Percentiles rank a stretch among this genome's conserved stretches.
phyloP scores from a whole-genome alignment of 2,329 filamentous ascomycete genomes.

The Fusarium sp. region DNA sequence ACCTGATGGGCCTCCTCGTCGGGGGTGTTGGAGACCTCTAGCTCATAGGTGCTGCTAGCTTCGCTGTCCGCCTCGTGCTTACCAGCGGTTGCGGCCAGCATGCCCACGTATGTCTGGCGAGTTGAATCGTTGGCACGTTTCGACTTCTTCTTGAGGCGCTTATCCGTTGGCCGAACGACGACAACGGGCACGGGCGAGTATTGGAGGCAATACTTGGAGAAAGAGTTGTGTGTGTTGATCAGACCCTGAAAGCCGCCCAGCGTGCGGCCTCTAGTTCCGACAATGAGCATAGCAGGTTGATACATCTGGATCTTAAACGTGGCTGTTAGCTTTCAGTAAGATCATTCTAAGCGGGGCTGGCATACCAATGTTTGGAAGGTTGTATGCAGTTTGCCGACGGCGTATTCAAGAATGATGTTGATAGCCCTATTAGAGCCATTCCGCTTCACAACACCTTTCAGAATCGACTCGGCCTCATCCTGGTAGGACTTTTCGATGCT shows the following conservation, averaged over 20 bases:
- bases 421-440: slow-evolving; percentile 85
- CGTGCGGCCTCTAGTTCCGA: slow-evolving; percentile 87
- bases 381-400: slow-evolving; percentile 88
- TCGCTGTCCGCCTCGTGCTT: slow-evolving; percentile 70
- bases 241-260: slow-evolving; percentile 88
- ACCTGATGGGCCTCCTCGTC: slow-evolving; percentile 75
- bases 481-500: slow-evolving; percentile 78
- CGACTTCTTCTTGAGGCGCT: slow-evolving; percentile 88
- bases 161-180: slow-evolving; percentile 87
- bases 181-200: slow-evolving; percentile 94
- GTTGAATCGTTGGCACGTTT: slow-evolving; percentile 84
- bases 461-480: slow-evolving; percentile 78
- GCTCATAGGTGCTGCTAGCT: slow-evolving; percentile 63
- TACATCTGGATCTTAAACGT: slow-evolving; percentile 83
- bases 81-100: slow-evolving; percentile 74
- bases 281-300: slow-evolving; percentile 90
- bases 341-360: not conserved
- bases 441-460: slow-evolving; percentile 82
- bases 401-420: slow-evolving; percentile 86
- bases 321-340: slow-evolving; percentile 7
- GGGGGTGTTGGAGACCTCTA: slow-evolving; percentile 65
- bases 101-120: slow-evolving; percentile 81
- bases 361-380: slow-evolving; percentile 91
- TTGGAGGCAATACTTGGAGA: slow-evolving; percentile 94
- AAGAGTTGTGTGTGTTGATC: slow-evolving; percentile 81